Conservation (phyloP, 176 grass and related monocot species). For the Cenchrus fungigraminus region DNA sequence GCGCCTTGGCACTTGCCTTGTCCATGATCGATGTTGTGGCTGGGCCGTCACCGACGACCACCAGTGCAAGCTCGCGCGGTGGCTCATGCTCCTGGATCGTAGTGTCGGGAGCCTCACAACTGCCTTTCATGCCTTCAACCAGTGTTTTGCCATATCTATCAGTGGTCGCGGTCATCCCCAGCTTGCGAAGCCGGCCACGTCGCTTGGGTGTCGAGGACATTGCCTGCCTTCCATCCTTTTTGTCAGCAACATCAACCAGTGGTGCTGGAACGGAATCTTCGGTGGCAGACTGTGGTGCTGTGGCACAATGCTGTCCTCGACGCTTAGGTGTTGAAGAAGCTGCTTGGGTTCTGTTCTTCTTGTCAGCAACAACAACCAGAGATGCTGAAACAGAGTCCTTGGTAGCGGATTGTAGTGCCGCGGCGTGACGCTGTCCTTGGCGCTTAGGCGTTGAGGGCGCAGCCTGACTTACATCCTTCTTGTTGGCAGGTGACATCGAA, state of each 20-base stretch:
- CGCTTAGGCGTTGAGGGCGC: conserved; percentile 15
- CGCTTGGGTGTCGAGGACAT: conserved; percentile 19
- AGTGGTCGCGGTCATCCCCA: neutral
- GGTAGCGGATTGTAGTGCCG: neutral
- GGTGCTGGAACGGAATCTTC: neutral
- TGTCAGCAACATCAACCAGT: neutral
- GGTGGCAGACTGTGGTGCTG: neutral
- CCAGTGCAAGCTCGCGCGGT: neutral
- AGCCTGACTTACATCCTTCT: neutral
- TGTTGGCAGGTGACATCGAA: neutral
- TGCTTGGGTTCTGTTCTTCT: neutral
- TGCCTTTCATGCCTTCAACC: neutral
- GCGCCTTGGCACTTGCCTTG: neutral
- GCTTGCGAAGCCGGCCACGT: conserved; percentile 17
- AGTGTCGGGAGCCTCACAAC: neutral
- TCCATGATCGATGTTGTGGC: neutral
- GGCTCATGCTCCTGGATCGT: conserved; percentile 8
- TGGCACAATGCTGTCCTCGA: neutral
- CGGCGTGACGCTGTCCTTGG: neutral
- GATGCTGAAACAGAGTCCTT: neutral
- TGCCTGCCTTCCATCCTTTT: neutral
- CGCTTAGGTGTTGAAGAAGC: conserved; percentile 5
- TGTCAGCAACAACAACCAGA: neutral
- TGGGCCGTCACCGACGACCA: neutral
- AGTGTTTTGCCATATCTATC: neutral